Base-by-base conservation (phyloP, 1,284 basidiomycete species). In the Exobasidium rhododendri region DNA sequence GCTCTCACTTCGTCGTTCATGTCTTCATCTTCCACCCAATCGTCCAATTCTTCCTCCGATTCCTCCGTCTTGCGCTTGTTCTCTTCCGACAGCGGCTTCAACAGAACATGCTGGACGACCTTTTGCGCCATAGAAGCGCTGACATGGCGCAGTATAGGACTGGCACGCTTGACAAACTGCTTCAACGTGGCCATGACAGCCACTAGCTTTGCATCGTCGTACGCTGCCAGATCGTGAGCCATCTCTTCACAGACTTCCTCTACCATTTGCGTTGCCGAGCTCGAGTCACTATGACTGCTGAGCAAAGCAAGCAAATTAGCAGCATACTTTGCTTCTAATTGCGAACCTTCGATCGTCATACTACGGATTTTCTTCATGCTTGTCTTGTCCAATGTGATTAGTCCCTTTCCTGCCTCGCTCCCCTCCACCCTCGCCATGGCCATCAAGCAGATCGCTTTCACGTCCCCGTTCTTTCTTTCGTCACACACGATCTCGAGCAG, bases 41-140 rank as follows among this genome's bases (percentile, higher is more conserved):
- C 35, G 7, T 68, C 55, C n/a, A 51, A 49, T 40, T 72, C 65
- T 29, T 60, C 65, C n/a, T 59, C 53, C 11, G 46, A 58, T 7
- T 47, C 55, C 17, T 59, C 61, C 22, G 43, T 24, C 11, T n/a
- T 26, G 26, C 31, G 46, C 56, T 53, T 20, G 20, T 59, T 31
- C 35, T 10, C 7, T 40, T 40, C 35, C 3, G 66, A 45, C 58
- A 71, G 62, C 6, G 71, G 64, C 62, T 72, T 74, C 43, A 71
- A 55, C 29, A 75, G 52, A 24, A 77, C 65, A 6, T 62, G 63
- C 17, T 64, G 58, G 26, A 94, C 83, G 3, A 94, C 81, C 20
- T 88, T 83, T 71, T 90, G 87, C 44, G 92, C 81, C 26, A 96
- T 80, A 73, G 89, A 89, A 0, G 89, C 89, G 73, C 88, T 89